Evolutionary conservation across 2,329 filamentous ascomycete genomes (phyloP).

Genomic region (Fusarium sp.): DNA sequence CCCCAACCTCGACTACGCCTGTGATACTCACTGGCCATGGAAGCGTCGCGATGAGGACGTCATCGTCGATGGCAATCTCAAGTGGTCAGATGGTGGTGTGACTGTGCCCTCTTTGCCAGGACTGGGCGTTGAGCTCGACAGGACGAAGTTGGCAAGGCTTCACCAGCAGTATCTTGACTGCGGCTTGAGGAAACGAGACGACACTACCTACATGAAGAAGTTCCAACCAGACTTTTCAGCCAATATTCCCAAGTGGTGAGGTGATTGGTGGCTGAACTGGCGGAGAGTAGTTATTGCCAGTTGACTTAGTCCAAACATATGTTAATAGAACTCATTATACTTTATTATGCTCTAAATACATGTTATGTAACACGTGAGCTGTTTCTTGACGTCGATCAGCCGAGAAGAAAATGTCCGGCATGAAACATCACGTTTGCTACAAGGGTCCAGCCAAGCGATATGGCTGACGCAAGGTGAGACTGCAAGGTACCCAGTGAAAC

Average conservation of each 20-base stretch:
- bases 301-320: background rate
- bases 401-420: background rate
- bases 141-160: conserved; percentile 49
- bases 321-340: background rate
- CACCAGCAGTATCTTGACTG: conserved; percentile 55
- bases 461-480: background rate
- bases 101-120: conserved; percentile 51
- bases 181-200: conserved; percentile 52
- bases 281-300: background rate
- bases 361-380: background rate
- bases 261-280: background rate
- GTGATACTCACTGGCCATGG: conserved; percentile 60
- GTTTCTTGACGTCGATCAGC: background rate
- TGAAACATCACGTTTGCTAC: background rate
- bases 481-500: background rate
- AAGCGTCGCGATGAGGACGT: conserved; percentile 58
- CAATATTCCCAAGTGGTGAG: conserved; percentile 50
- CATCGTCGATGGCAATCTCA: conserved; percentile 51
- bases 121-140: conserved; percentile 54
- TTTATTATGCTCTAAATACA: background rate
- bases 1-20: conserved; percentile 56
- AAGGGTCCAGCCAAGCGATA: background rate
- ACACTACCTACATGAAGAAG: conserved; percentile 53
- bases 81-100: conserved; percentile 53
- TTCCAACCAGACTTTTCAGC: conserved; percentile 52